Conservation (phyloP, 2,329 filamentous ascomycete species). For the Colletotrichum scovillei region DNA sequence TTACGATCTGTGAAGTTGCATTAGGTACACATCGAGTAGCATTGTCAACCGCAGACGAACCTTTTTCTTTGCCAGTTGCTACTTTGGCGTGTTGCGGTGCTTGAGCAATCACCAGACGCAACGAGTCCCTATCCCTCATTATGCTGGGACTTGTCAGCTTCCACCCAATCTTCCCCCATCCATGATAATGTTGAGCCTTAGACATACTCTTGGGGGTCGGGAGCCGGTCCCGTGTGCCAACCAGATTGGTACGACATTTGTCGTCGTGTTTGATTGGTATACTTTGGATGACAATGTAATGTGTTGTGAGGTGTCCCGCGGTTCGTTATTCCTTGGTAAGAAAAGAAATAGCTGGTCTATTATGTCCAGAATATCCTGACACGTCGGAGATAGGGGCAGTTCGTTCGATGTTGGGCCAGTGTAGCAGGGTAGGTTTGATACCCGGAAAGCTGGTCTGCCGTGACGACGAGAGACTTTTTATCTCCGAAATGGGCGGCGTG, state of each 20-base stretch:
- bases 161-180: not conserved
- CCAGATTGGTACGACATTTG: not conserved
- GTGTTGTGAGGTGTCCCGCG: not conserved
- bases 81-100: conserved; percentile 7
- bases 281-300: not conserved
- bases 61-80: conserved; percentile 65
- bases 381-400: not conserved
- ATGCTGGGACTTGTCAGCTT: not conserved
- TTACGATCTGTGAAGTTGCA: conserved; percentile 72
- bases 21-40: not conserved
- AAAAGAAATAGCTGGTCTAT: not conserved
- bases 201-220: not conserved
- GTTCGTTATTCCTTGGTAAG: not conserved
- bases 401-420: not conserved
- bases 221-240: not conserved
- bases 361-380: not conserved
- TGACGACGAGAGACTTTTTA: not conserved
- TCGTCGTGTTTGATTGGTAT: not conserved
- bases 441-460: not conserved
- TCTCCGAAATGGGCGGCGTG: not conserved
- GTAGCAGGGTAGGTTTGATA: not conserved
- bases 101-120: conserved; percentile 1
- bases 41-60: conserved; percentile 52
- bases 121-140: not conserved
- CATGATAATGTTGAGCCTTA: not conserved